Evolutionary conservation across 1,139 yeast species (phyloP), one percentile per base, ranked within the genome.

Genomic region (Magnusiomyces suaveolens): DNA sequence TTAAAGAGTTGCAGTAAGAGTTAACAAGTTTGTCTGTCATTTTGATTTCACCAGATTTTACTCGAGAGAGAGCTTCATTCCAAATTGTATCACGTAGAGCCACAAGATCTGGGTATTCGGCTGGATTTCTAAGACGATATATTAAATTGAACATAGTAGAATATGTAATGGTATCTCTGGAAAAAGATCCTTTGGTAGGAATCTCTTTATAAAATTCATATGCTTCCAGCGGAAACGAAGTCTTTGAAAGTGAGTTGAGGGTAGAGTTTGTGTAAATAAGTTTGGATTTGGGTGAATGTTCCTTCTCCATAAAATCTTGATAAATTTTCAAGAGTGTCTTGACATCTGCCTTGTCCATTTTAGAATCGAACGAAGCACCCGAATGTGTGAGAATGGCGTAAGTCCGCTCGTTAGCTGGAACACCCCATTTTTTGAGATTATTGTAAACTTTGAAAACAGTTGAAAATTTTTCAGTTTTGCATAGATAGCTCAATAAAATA

Each of bases 351-450:
- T 38, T 39, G 18, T 44, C 26, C 46, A 53, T 41, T 23, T 32
- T 43, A 21, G 32, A 36, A 8, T 26, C 50, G 1, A 46, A 8
- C 20, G 24, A 14, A 2, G 32, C 43, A 3, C 46, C 43, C 10
- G 33, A 29, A 23, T 47, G 51, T 2, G 53, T 26, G 18, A 56
- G 38, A 25, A 56, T 52, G 16, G 54, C 51, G 6, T 48, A 43
- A 1, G 56, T 56, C 29, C 56, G 36, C 26, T 56, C 56, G 32
- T 53, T 56, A 4, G 53, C 51, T 1, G 48, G 21, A 24, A 55
- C 54, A 14, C 56, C 55, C 55, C 55, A 52, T 53, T 56, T 56
- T 25, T 52, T 53, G 53, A 56, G 24, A 36, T 49, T 54, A 26
- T 50, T 53, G 38, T 43, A 53, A 1, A 56, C 55, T 16, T 48